Conservation (phyloP, 305 asterid species). For the Andrographis paniculata region DNA sequence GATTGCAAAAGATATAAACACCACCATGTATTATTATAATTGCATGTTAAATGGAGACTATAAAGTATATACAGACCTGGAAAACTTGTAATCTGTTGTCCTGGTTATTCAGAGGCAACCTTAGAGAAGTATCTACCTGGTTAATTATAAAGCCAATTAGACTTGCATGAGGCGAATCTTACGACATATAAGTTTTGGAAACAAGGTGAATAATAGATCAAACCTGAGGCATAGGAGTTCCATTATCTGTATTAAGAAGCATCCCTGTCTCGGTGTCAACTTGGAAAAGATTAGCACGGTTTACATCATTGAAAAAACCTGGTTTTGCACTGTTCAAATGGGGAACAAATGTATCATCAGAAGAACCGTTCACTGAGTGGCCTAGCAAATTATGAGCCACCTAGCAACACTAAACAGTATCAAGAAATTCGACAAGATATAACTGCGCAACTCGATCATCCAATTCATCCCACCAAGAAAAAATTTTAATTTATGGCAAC, state of each 20-base stretch:
- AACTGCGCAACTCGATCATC: no score
- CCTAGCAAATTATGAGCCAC: slow-evolving; percentile 16
- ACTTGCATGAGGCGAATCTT: background rate
- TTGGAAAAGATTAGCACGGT: slow-evolving; percentile 81
- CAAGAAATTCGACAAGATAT: no score
- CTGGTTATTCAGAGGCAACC: slow-evolving; percentile 48
- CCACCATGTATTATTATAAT: slow-evolving; percentile 10
- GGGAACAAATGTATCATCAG: slow-evolving; percentile 17
- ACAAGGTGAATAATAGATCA: slow-evolving; percentile 18
- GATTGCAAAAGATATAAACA: slow-evolving; percentile 16
- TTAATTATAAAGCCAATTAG: slow-evolving; percentile 17
- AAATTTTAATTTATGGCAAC: no score
- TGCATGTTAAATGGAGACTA: slow-evolving; percentile 10
- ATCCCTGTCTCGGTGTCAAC: slow-evolving; percentile 85
- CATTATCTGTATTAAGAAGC: slow-evolving; percentile 95
- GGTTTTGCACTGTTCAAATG: slow-evolving; percentile 79
- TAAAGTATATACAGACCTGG: slow-evolving; percentile 63
- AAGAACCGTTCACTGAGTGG: slow-evolving; percentile 12
- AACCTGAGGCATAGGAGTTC: slow-evolving; percentile 98
- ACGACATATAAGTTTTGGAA: background rate
- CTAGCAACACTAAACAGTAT: slow-evolving; percentile 11
- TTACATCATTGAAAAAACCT: slow-evolving; percentile 87
- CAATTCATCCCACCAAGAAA: no score
- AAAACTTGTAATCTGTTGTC: slow-evolving; percentile 63
- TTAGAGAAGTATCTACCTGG: slow-evolving; percentile 71